Base-by-base conservation (phyloP, 108 stramenopile species). In the Nitzschia sp. region DNA sequence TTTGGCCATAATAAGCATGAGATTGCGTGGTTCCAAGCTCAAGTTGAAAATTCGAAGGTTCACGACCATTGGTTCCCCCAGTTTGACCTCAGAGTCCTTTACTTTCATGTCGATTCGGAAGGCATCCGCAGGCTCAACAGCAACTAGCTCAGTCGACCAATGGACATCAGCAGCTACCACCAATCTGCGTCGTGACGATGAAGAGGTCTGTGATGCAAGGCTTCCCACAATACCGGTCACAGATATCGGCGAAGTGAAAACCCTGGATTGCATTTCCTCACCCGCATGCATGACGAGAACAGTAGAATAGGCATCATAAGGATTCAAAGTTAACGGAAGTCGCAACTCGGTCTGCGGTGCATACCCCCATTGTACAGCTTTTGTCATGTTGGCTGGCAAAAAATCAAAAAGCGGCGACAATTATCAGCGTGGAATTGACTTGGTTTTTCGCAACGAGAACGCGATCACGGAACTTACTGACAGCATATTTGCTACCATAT, bases 1-100 rank as follows among this genome's bases (percentile, higher is more conserved):
- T 69, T 90, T 89, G 19, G 85, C 89, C 84, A 89, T 81, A 15
- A 89, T 47, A 8, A 93, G 71, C 86, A 88, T 89, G n/a, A 93
- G 60, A 79, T 88, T 81, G 36, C 84, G 63, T 0, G 85, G 59
- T 54, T 91, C 90, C 38, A 71, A 72, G 47, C 85, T 84, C 47
- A 94, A 55, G 67, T 94, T 94, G 26, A 87, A 77, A 8, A 94
- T 86, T 24, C 80, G 77, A 1, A 94, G 72, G 3, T 69, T 68
- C 3, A 94, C 77, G 31, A 81, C 75, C 47, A 91, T 59, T 5
- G 86, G 88, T 36, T 83, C 82, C 2, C 93, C 93, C 26, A 89
- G 76, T 2, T 63, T 51, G 45, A 83, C 85, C 15, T 66, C 68
- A 18, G 65, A 26, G 1, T 67, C 27, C 18, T 72, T 30, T 15